These are phyloP conservation scores for Begonia masoniana DNA, from an alignment of 306 rosid genomes.

Conservation along the genomic window DNA sequence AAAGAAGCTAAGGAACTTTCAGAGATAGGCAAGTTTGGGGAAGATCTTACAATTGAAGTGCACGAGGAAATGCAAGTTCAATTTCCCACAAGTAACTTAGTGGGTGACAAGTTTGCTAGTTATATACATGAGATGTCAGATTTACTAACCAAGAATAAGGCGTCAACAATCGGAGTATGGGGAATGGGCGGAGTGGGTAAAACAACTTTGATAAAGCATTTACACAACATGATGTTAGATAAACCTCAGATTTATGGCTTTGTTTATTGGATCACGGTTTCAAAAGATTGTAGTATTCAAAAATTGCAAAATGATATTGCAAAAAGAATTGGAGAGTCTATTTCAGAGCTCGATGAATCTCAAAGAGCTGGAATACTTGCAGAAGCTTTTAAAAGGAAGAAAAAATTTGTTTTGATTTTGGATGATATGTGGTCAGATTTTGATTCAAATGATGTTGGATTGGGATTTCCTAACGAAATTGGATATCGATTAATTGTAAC, in stretches of 20 bases:
- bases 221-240: slow-evolving; percentile 3
- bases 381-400: not conserved
- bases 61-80: not conserved
- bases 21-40: not conserved
- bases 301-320: slow-evolving; percentile 6
- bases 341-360: not conserved
- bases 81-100: not conserved
- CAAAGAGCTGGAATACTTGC: not conserved
- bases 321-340: not conserved
- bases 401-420: slow-evolving; percentile 12
- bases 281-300: slow-evolving; percentile 7
- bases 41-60: not conserved
- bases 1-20: not conserved
- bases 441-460: not conserved
- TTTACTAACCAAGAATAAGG: slow-evolving; percentile 4
- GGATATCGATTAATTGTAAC: slow-evolving; percentile 18
- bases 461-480: slow-evolving; percentile 14
- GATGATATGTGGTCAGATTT: slow-evolving; percentile 23
- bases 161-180: slow-evolving; percentile 10
- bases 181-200: slow-evolving; percentile 17
- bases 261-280: slow-evolving; percentile 14
- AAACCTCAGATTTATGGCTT: not conserved
- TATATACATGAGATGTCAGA: not conserved
- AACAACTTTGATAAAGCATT: not conserved
- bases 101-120: not conserved